These are phyloP conservation scores for Aegilops sharonensis DNA, from an alignment of 176 grass and related monocot genomes.

Conservation along the genomic window DNA sequence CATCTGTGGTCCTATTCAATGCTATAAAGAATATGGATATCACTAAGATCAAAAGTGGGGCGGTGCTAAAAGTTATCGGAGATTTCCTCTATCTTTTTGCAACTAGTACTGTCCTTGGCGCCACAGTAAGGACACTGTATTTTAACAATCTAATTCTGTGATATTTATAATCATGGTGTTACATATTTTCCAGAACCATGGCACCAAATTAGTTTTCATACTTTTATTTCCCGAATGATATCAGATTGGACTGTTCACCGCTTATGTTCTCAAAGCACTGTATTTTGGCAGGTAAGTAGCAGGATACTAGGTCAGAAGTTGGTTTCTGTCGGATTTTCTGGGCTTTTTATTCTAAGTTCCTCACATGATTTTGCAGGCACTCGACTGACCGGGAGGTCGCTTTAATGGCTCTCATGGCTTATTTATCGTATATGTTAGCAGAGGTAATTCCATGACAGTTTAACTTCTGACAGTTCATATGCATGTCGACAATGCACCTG, in stretches of 20 bases:
- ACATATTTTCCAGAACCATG: neutral
- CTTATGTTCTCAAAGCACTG: constrained; percentile 79
- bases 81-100: constrained; percentile 86
- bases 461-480: neutral
- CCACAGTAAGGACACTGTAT: constrained; percentile 53
- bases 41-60: constrained; percentile 45
- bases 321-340: neutral
- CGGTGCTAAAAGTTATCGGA: constrained; percentile 46
- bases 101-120: constrained; percentile 73
- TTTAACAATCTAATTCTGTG: neutral
- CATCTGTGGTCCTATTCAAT: constrained; percentile 84
- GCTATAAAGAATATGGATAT: constrained; percentile 75
- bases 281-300: constrained; percentile 89
- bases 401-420: constrained; percentile 89
- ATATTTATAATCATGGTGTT: neutral
- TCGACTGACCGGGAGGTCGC: constrained; percentile 91
- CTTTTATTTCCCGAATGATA: constrained; percentile 12
- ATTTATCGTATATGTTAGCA: constrained; percentile 91
- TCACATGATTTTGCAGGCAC: constrained; percentile 56
- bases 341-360: neutral
- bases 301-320: neutral
- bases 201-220: neutral
- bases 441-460: constrained; percentile 44
- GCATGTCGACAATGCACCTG: neutral
- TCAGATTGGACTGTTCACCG: constrained; percentile 80